Percentiles rank a stretch among this genome's conserved stretches.
Evolutionary conservation across 768 basidiomycete species (phyloP).

Genomic region (Trametes maxima): DNA sequence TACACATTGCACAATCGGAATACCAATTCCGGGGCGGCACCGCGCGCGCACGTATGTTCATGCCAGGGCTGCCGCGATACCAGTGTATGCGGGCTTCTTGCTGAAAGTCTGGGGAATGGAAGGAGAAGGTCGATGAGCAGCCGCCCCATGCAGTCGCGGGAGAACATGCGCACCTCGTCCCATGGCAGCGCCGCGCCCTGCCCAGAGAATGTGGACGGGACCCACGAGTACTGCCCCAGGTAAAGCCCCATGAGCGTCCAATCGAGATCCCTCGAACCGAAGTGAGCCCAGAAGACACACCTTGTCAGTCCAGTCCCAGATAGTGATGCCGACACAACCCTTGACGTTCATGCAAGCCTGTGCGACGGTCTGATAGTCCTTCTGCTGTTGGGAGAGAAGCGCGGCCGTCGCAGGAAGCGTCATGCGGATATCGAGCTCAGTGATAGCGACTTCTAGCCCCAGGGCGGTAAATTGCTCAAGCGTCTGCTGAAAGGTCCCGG

Average conservation of each 20-base stretch:
- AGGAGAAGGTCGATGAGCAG: neutral
- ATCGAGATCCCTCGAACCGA: no score
- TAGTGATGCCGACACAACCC: conserved; percentile 40
- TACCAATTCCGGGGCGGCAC: no score
- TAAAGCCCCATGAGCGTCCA: neutral
- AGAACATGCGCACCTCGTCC: conserved; percentile 29
- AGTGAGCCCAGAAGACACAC: neutral
- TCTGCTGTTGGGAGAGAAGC: conserved; percentile 54
- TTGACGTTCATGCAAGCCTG: conserved; percentile 49
- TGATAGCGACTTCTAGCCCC: conserved; percentile 68
- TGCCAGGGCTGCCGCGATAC: conserved; percentile 29
- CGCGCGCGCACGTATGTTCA: neutral
- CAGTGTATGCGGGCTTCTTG: conserved; percentile 34
- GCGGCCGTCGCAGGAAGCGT: conserved; percentile 52
- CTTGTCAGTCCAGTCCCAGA: conserved; percentile 48
- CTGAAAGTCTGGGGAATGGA: conserved; percentile 19
- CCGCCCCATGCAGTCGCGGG: neutral
- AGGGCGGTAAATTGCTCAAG: conserved; percentile 56
- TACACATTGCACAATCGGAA: no score
- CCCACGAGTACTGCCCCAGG: conserved; percentile 36
- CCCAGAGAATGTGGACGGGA: conserved; percentile 36
- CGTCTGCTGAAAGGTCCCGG: conserved; percentile 47
- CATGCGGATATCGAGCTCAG: conserved; percentile 69
- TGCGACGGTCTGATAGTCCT: conserved; percentile 59
- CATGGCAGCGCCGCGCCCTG: conserved; percentile 37